These are phyloP conservation scores for Astrocystis sublimbata DNA, from an alignment of 495 filamentous ascomycete species.

Conservation along the genomic window DNA sequence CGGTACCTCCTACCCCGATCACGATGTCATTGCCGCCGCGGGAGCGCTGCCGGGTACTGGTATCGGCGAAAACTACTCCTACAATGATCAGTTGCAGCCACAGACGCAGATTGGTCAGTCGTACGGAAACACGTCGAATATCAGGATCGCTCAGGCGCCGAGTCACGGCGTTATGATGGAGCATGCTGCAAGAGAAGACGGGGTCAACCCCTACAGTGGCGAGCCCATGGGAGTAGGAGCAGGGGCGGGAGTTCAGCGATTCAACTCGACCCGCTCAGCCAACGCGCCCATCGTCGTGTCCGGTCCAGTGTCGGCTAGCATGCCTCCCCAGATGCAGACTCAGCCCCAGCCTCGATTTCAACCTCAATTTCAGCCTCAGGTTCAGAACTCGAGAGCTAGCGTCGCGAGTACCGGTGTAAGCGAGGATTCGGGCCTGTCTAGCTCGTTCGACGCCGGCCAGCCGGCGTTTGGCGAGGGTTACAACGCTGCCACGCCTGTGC, in stretches of 20 bases:
- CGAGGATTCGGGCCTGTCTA: slow-evolving; percentile 32
- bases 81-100: slow-evolving; percentile 22
- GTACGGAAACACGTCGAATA: slow-evolving; percentile 36
- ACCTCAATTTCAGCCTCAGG: too few relatives aligned
- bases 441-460: slow-evolving; percentile 19
- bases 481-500: slow-evolving; percentile 25
- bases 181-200: slow-evolving; percentile 43
- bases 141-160: slow-evolving; percentile 36
- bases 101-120: slow-evolving; percentile 31
- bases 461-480: neutral
- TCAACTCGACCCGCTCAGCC: slow-evolving; percentile 1
- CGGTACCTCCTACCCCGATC: slow-evolving; percentile 44
- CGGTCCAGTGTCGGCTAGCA: slow-evolving; percentile 17
- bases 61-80: slow-evolving; percentile 30
- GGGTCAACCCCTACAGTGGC: slow-evolving; percentile 47
- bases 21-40: slow-evolving; percentile 56
- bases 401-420: slow-evolving; percentile 24
- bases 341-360: too few relatives aligned
- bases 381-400: slow-evolving; percentile 19
- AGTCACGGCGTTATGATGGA: slow-evolving; percentile 41
- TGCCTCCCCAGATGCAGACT: too few relatives aligned
- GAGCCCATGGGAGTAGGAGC: slow-evolving; percentile 38
- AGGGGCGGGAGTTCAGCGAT: slow-evolving; percentile 19
- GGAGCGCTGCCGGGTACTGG: slow-evolving; percentile 54
- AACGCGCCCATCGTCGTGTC: slow-evolving; percentile 19